Conservation (phyloP, 768 basidiomycete species). For the Rubroboletus satanas region DNA sequence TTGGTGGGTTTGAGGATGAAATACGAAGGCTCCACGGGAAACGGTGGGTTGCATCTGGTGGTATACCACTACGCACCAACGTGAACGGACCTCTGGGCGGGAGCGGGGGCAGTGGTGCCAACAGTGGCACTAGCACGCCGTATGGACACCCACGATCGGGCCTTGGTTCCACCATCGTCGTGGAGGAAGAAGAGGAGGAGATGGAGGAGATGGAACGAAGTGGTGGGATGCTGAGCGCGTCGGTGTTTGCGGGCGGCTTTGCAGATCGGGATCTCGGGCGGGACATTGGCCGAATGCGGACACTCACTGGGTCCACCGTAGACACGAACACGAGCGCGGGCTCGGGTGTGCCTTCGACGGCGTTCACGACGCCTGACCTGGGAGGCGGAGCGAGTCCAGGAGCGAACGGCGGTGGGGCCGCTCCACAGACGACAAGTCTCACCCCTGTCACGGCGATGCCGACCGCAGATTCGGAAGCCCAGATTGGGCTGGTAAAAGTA, state of each 20-base stretch:
- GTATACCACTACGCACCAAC: conserved; percentile 55
- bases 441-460: conserved; percentile 69
- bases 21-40: conserved; percentile 66
- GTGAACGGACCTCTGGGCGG: conserved; percentile 40
- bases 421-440: conserved; percentile 51
- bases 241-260: conserved; percentile 35
- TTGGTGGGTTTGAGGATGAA: conserved; percentile 77
- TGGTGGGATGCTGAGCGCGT: conserved; percentile 26
- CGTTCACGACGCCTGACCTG: conserved; percentile 63
- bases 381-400: conserved; percentile 35
- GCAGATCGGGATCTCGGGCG: conserved; percentile 40
- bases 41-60: conserved; percentile 69
- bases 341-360: conserved; percentile 44
- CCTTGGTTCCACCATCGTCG: conserved; percentile 49
- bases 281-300: conserved; percentile 45
- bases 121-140: conserved; percentile 68
- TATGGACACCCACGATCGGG: conserved; percentile 52
- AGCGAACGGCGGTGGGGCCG: conserved; percentile 26
- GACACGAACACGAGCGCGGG: conserved; percentile 32
- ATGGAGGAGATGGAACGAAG: conserved; percentile 52
- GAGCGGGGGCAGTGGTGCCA: conserved; percentile 45
- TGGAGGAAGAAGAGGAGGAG: conserved; percentile 79
- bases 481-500: conserved; percentile 75
- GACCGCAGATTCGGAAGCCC: conserved; percentile 68
- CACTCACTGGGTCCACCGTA: conserved; percentile 48